Percentiles rank a stretch among this genome's conserved stretches.
Evolutionary conservation across 148 eudicot species (phyloP).

Genomic region (Suaeda aralocaspica): DNA sequence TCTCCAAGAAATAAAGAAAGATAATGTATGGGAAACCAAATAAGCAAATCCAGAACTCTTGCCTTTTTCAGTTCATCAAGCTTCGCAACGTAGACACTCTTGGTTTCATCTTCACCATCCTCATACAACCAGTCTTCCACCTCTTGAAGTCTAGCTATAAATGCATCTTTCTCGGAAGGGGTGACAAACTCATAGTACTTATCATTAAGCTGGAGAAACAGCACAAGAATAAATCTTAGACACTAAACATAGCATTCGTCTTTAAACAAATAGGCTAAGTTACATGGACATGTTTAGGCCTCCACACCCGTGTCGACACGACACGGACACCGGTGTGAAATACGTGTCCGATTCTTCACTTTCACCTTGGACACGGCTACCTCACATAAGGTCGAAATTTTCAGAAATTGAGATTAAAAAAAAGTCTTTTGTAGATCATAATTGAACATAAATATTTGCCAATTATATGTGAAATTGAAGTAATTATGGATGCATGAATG

Average conservation of each 20-base stretch:
- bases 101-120: slow-evolving; percentile 95
- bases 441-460: no score
- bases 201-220: slow-evolving; percentile 80
- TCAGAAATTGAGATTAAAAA: no score
- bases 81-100: slow-evolving; percentile 85
- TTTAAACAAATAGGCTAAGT: no score
- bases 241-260: background rate
- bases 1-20: background rate
- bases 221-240: slow-evolving; percentile 4
- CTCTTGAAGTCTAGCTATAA: slow-evolving; percentile 65
- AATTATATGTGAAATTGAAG: no score
- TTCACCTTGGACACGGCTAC: no score
- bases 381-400: no score
- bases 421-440: no score
- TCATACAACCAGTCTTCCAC: slow-evolving; percentile 96
- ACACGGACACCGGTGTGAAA: no score
- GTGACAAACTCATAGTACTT: slow-evolving; percentile 69
- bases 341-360: no score
- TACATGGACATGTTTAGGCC: no score
- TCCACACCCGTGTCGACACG: no score
- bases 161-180: slow-evolving; percentile 63
- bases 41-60: background rate
- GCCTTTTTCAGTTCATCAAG: slow-evolving; percentile 96
- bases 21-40: background rate
- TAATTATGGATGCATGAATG: no score